These are phyloP conservation scores for Pseudisothecium myosuroides DNA, from an alignment of 225 moss, liverwort and hornwort species.

Conservation along the genomic window DNA sequence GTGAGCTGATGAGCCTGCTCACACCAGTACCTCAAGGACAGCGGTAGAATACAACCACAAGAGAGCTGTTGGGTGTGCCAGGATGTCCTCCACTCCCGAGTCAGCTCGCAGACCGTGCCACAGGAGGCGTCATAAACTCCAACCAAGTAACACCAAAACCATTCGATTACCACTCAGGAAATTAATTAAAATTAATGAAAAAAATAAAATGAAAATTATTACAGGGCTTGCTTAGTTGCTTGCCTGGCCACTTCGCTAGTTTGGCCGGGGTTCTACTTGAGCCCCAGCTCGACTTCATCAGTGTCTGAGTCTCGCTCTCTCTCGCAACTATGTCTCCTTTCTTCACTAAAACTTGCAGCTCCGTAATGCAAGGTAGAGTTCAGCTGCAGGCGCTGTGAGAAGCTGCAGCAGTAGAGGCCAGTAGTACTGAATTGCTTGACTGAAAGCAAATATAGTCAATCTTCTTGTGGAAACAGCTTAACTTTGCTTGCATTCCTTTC, in stretches of 20 bases:
- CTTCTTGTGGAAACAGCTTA: neutral
- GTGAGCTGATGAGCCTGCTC: neutral
- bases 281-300: neutral
- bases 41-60: neutral
- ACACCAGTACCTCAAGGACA: neutral
- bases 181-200: neutral
- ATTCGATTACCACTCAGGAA: neutral
- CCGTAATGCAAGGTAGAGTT: neutral
- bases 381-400: neutral
- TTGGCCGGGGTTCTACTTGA: neutral
- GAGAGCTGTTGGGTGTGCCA: conserved; percentile 16
- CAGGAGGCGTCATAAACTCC: neutral
- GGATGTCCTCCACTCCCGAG: conserved; percentile 1
- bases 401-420: neutral
- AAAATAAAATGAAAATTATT: neutral
- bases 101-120: neutral
- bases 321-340: neutral
- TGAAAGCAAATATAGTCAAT: neutral
- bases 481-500: neutral
- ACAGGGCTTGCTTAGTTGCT: neutral
- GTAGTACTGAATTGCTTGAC: neutral
- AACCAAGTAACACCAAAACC: neutral
- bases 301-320: neutral
- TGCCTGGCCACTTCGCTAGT: neutral
- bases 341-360: neutral